Evolutionary conservation across 73 alveolate species (phyloP), one percentile per base, ranked within the genome.

Genomic region (Chromera velia): DNA sequence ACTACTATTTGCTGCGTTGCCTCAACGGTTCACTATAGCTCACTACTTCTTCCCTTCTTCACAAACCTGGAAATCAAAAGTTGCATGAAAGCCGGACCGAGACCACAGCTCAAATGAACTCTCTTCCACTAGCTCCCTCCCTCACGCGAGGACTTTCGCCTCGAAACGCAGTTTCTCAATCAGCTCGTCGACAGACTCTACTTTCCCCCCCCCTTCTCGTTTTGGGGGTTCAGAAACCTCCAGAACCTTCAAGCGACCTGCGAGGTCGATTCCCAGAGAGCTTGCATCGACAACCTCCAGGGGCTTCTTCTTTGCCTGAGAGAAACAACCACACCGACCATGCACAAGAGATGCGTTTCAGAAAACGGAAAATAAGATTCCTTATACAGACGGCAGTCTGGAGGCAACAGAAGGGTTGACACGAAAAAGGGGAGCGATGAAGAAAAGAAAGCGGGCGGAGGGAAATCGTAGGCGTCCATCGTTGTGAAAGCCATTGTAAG

Each of bases 291-390:
- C 34, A 18, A 80, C 79, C 80, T 90, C 96, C 76, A 90, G 78
- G 64, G 93, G 93, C 90, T 90, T 90, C 88, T 82, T 90, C 90
- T 90, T 90, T 63, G 96, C 96, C 81, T 40, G 55, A 4, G 13
- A 4, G 13, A 7, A 40, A 40, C 55, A 40, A 4, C 4, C 13
- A 40, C 55, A 40, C 55, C 22, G 4, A 13, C 22, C 4, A n/a
- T n/a, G n/a, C n/a, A n/a, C n/a, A n/a, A n/a, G n/a, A n/a, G n/a
- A n/a, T n/a, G n/a, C n/a, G n/a, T n/a, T n/a, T n/a, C n/a, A n/a
- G n/a, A n/a, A n/a, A n/a, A n/a, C n/a, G n/a, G n/a, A n/a, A n/a
- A n/a, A n/a, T n/a, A n/a, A n/a, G n/a, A n/a, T n/a, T n/a, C n/a
- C n/a, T n/a, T n/a, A n/a, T n/a, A n/a, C n/a, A n/a, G n/a, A n/a